These are phyloP conservation scores for Astragalus glycyphyllos DNA, from an alignment of 306 rosid species.

Conservation along the genomic window DNA sequence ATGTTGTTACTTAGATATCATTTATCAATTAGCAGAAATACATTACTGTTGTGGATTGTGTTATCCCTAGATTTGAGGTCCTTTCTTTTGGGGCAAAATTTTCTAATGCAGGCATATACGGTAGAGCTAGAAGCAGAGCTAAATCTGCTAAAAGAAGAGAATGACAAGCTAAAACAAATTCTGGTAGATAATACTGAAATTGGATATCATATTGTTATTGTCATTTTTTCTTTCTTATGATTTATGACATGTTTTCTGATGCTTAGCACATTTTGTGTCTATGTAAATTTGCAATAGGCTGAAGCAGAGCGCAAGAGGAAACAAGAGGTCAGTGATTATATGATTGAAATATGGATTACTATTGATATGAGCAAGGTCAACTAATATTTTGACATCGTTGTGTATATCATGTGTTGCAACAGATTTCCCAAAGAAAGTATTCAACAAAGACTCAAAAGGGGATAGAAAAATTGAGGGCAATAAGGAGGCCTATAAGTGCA, in stretches of 20 bases:
- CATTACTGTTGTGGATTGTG: background rate
- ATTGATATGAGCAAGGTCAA: constrained; percentile 1
- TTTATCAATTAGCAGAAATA: background rate
- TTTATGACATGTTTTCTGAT: background rate
- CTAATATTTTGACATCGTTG: background rate
- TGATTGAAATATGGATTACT: background rate
- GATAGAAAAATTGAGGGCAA: constrained; percentile 50
- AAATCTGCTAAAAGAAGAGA: constrained; percentile 63
- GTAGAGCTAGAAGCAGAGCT: constrained; percentile 78
- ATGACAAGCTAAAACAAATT: constrained; percentile 56
- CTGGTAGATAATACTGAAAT: constrained; percentile 54
- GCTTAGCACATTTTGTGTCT: constrained; percentile 11
- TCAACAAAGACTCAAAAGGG: constrained; percentile 50
- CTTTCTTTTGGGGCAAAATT: background rate
- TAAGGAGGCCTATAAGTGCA: constrained; percentile 63
- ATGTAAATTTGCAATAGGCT: constrained; percentile 52
- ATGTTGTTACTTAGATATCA: background rate
- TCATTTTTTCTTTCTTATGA: background rate
- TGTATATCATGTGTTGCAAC: background rate
- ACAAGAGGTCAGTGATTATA: constrained; percentile 51
- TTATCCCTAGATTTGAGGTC: background rate
- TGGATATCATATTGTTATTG: background rate
- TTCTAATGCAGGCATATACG: constrained; percentile 68
- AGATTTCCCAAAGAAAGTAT: constrained; percentile 46
- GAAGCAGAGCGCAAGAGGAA: constrained; percentile 59